Conservation (phyloP, 768 basidiomycete species). For the Mycena floridula region DNA sequence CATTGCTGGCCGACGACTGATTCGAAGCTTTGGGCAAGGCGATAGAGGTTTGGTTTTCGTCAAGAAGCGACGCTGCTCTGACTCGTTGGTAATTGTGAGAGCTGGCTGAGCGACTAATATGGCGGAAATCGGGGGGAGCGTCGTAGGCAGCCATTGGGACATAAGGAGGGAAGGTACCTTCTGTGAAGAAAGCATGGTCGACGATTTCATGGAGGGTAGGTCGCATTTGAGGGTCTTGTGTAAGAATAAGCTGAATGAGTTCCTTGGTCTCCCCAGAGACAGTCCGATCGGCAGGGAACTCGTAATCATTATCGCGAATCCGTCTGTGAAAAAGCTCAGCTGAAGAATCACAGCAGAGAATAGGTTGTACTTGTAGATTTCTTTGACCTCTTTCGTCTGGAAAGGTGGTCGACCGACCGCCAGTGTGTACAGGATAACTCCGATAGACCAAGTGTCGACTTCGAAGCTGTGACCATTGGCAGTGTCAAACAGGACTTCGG, state of each 20-base stretch:
- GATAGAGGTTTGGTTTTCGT: conserved; percentile 50
- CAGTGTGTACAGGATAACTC: conserved; percentile 94
- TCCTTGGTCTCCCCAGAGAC: conserved; percentile 69
- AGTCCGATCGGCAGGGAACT: conserved; percentile 74
- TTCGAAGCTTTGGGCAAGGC: conserved; percentile 30
- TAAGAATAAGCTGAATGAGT: conserved; percentile 81
- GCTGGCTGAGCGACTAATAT: conserved; percentile 54
- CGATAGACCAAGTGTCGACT: conserved; percentile 97
- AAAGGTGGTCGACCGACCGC: conserved; percentile 95
- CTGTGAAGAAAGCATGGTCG: conserved; percentile 76
- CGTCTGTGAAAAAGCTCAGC: conserved; percentile 44
- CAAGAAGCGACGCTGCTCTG: conserved; percentile 55
- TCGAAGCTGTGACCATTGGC: conserved; percentile 97
- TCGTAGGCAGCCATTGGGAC: conserved; percentile 81
- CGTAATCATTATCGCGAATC: conserved; percentile 90
- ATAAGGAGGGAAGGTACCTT: conserved; percentile 73
- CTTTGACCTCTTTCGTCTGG: conserved; percentile 97
- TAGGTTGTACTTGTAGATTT: conserved; percentile 75
- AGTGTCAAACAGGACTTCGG: conserved; percentile 93
- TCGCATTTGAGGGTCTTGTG: conserved; percentile 74
- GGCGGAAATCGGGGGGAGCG: conserved; percentile 65
- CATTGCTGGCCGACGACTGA: conserved; percentile 15
- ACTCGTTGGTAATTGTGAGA: conserved; percentile 66
- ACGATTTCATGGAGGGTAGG: conserved; percentile 85
- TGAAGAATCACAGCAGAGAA: not conserved